Base-by-base conservation (phyloP, 2,329 filamentous ascomycete genomes). In the Aspergillus terreus region DNA sequence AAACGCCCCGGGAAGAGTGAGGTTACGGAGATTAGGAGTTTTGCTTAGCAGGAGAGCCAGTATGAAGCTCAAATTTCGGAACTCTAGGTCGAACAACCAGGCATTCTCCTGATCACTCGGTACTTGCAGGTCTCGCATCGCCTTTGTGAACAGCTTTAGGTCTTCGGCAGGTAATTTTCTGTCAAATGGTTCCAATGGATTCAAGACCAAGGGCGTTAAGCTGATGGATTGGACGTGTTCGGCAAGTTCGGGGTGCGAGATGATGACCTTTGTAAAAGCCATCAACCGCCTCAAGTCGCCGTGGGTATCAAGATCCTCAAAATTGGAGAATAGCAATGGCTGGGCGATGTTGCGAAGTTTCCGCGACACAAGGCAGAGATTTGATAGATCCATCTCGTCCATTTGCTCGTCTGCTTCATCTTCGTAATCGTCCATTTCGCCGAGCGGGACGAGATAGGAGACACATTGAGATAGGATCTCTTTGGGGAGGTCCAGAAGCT, bases 341-440 rank as follows among this genome's bases (percentile, higher is more conserved):
- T 65, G 62, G 1, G 56, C 56, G 6, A 63, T 25, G 3, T 58
- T 54, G 14, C 62, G 53, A 19, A 61, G 57, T 21, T 41, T 40
- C 11, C 41, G 56, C 5, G 56, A 63, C 15, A 64, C 62, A 19
- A 63, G 47, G 17, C 62, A 65, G 9, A 55, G 10, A 30, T 55
- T 55, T 42, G 33, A 40, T 25, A 65, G 30, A 43, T 14, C 21
- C 40, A 12, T 23, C 44, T 19, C n/a, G 6, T 5, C 9, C 14
- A 21, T 10, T 30, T 35, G 14, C 6, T n/a, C 9, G n/a, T 33
- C 25, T 19, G 19, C 19, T 4, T 15, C 15, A 6, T 42, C 32
- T 4, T 42, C 46, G 5, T n/a, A 15, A 4, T 38, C 21, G 9
- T 23, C 51, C 6, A 25, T n/a, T 11, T 44, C 27, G 14, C 33